phyloP scores from a whole-genome alignment of 31 red algal genomes.

The Endocladia muricata region DNA sequence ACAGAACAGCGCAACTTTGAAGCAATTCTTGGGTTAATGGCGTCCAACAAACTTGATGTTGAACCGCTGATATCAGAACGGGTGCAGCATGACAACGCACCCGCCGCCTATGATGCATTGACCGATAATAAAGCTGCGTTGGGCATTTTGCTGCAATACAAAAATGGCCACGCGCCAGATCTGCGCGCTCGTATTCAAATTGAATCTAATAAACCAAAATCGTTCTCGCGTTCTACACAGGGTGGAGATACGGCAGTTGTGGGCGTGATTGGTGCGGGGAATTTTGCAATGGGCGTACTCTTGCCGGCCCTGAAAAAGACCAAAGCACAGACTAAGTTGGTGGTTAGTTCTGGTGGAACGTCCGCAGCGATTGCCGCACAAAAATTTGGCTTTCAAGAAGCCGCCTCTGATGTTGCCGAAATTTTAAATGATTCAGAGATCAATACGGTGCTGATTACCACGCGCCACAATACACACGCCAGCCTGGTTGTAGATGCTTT shows the following conservation, averaged over 20 bases:
- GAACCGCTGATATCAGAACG: background rate
- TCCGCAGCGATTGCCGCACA: too few relatives aligned
- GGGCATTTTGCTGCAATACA: conserved; percentile 1
- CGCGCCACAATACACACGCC: background rate
- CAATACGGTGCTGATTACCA: background rate
- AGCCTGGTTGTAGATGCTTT: background rate
- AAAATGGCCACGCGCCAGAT: too few relatives aligned
- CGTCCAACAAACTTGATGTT: background rate
- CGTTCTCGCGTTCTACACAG: too few relatives aligned
- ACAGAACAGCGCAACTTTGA: background rate
- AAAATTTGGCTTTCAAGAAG: background rate
- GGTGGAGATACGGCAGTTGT: too few relatives aligned
- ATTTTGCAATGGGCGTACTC: too few relatives aligned
- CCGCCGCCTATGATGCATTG: background rate
- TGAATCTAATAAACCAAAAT: too few relatives aligned
- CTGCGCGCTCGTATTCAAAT: too few relatives aligned
- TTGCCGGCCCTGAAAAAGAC: too few relatives aligned
- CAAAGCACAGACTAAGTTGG: too few relatives aligned
- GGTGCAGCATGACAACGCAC: background rate
- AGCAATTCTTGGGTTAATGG: conserved; percentile 2
- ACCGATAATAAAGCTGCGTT: background rate
- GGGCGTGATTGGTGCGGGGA: too few relatives aligned
- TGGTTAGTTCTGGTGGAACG: too few relatives aligned
- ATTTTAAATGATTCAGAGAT: background rate
- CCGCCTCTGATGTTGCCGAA: background rate